Conservation (phyloP, 345 rosid genomes). For the Brassica cretica region DNA sequence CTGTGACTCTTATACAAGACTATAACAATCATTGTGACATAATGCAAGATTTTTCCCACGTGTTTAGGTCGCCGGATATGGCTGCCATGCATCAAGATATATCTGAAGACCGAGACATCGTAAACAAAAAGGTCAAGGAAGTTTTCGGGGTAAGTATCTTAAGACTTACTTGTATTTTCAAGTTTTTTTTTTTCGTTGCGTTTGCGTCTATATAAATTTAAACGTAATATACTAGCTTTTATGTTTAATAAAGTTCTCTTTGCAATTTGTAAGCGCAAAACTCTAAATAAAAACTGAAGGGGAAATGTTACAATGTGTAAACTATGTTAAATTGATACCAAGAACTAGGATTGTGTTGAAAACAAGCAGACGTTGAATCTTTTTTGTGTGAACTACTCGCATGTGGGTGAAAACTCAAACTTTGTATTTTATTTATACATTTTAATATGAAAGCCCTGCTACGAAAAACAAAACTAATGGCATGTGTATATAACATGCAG, state of each 20-base stretch:
- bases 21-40: neutral
- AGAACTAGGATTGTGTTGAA: neutral
- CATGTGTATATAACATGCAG: conserved; percentile 30
- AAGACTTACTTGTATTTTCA: neutral
- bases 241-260: neutral
- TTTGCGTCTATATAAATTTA: neutral
- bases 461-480: too few species aligned
- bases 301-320: neutral
- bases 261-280: neutral
- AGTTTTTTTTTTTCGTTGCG: neutral
- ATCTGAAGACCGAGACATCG: conserved; percentile 50
- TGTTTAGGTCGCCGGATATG: conserved; percentile 56
- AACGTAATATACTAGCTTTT: neutral
- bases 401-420: too few species aligned
- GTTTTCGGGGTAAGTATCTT: conserved; percentile 47
- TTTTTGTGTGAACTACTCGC: neutral
- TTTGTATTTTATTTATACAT: too few species aligned
- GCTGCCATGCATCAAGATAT: conserved; percentile 78
- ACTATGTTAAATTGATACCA: neutral
- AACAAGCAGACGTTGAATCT: neutral
- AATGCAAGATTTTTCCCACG: neutral
- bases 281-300: neutral
- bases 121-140: conserved; percentile 51
- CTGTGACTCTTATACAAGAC: neutral
- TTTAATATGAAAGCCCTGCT: too few species aligned